These are phyloP conservation scores for Verticillium tricorpus DNA, from an alignment of 2,329 filamentous ascomycete species.

Conservation along the genomic window DNA sequence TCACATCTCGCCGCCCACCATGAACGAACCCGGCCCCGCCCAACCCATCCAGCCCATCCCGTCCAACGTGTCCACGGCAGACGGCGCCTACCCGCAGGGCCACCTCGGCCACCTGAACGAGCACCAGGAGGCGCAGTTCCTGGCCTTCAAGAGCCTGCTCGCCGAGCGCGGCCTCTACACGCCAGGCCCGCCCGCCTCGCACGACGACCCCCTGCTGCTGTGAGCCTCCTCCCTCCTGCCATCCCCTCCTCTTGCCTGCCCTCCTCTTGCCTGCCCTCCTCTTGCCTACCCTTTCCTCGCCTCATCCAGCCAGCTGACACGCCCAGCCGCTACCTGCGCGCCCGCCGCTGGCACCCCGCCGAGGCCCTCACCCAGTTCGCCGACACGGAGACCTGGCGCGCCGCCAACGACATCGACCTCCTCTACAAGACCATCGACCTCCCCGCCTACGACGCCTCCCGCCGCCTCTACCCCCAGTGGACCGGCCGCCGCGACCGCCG, in stretches of 20 bases:
- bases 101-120: conserved; percentile 73
- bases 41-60: neutral
- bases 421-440: conserved; percentile 86
- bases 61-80: conserved; percentile 13
- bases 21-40: neutral
- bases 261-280: conserved; percentile 5
- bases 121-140: conserved; percentile 62
- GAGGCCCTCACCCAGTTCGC: conserved; percentile 82
- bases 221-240: conserved; percentile 33
- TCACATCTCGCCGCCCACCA: neutral
- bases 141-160: conserved; percentile 66
- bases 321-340: conserved; percentile 75
- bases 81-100: conserved; percentile 63
- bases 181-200: conserved; percentile 52
- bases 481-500: conserved; percentile 84
- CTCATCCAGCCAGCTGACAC: neutral
- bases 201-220: conserved; percentile 72
- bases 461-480: conserved; percentile 90
- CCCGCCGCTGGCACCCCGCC: conserved; percentile 71
- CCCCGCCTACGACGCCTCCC: conserved; percentile 75
- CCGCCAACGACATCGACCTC: conserved; percentile 69
- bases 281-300: neutral
- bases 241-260: neutral
- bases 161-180: conserved; percentile 61
- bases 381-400: conserved; percentile 84